Evolutionary conservation across 106 monocot genomes (phyloP).

Genomic region (Acorus calamus): DNA sequence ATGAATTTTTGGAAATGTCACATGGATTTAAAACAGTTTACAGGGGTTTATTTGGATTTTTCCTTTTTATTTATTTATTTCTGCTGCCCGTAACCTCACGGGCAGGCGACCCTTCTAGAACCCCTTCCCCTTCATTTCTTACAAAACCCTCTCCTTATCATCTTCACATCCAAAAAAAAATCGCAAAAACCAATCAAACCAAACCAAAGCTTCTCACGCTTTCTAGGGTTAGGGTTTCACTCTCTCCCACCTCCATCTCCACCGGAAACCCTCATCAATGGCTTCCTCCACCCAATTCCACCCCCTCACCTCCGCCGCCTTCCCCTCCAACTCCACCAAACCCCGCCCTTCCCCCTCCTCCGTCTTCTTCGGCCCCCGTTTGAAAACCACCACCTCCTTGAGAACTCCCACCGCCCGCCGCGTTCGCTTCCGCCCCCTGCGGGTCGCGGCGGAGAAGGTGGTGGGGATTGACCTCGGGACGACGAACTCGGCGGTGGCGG

Average conservation of each 20-base stretch:
- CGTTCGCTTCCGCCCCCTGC: conserved; percentile 7
- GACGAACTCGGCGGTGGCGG: conserved; percentile 96
- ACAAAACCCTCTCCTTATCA: too few relatives aligned
- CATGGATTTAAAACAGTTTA: too few relatives aligned
- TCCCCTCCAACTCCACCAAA: conserved; percentile 9
- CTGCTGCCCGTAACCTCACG: too few relatives aligned
- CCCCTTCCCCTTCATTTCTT: too few relatives aligned
- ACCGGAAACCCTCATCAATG: conserved; percentile 2
- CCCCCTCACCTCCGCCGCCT: conserved; percentile 16
- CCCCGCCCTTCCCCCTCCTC: conserved; percentile 13
- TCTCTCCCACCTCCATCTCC: background rate
- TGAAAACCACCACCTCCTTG: background rate
- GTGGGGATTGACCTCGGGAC: conserved; percentile 95
- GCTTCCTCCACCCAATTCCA: conserved; percentile 27
- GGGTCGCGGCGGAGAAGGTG: conserved; percentile 64
- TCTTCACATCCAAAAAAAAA: too few relatives aligned
- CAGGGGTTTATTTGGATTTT: too few relatives aligned
- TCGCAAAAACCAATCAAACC: too few relatives aligned
- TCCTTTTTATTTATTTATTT: too few relatives aligned
- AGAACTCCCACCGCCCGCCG: background rate
- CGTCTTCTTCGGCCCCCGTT: conserved; percentile 16
- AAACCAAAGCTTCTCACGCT: too few relatives aligned
- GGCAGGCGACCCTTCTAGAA: too few relatives aligned
- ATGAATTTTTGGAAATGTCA: too few relatives aligned
- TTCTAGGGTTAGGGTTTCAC: background rate